phyloP scores from a whole-genome alignment of 371 early-diverging fungal species.

The Massospora cicadina region DNA sequence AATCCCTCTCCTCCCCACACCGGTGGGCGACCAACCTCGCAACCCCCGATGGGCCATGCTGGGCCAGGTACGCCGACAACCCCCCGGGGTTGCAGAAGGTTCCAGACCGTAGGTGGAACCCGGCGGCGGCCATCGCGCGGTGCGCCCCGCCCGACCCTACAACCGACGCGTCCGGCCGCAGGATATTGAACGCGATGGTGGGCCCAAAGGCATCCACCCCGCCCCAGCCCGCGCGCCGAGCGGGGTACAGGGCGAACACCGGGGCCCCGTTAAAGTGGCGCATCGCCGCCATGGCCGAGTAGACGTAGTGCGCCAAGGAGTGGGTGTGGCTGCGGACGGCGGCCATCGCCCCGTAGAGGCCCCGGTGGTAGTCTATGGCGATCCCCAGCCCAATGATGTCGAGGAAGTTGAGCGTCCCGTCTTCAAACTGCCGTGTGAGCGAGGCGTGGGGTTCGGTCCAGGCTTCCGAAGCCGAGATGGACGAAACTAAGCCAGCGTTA shows the following conservation, averaged over 20 bases:
- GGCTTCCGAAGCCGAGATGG: constrained; percentile 19
- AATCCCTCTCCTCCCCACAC: constrained; percentile 48
- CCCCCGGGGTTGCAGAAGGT: constrained; percentile 59
- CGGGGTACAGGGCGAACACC: constrained; percentile 26
- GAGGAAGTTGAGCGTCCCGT: constrained; percentile 48
- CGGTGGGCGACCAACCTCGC: constrained; percentile 25
- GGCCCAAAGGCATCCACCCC: constrained; percentile 27
- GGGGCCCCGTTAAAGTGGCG: constrained; percentile 25
- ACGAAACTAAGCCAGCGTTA: constrained; percentile 17
- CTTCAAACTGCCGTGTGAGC: constrained; percentile 33
- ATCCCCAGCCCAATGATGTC: constrained; percentile 40
- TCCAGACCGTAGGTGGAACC: constrained; percentile 45
- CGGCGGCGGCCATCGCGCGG: constrained; percentile 29
- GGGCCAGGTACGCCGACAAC: neutral
- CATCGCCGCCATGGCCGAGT: constrained; percentile 20
- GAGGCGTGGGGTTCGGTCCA: constrained; percentile 27
- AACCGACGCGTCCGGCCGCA: constrained; percentile 22
- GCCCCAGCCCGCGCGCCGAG: constrained; percentile 14
- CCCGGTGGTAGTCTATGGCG: constrained; percentile 27
- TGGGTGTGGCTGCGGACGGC: constrained; percentile 20
- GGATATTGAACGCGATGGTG: constrained; percentile 40
- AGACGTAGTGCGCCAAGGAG: constrained; percentile 18
- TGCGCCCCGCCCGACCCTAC: constrained; percentile 37
- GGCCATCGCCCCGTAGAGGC: constrained; percentile 16
- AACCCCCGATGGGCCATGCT: neutral